Evolutionary conservation across 257 asterid genomes (phyloP), one percentile per base, ranked within the genome.

Genomic region (Pogostemon cablin): DNA sequence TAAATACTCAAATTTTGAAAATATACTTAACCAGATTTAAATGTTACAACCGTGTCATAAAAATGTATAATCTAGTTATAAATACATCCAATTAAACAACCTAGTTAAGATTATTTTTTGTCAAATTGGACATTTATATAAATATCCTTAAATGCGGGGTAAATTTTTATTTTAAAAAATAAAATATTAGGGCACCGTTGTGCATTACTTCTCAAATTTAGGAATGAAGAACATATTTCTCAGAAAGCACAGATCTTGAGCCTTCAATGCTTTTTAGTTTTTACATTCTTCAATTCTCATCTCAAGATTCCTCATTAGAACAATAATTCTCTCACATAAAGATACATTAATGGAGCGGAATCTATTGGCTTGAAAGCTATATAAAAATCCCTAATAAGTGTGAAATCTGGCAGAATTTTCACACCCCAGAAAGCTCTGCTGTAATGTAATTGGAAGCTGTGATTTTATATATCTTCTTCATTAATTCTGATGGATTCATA

Each of bases 231-330:
- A 25, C 55, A 49, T n/a, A 49, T 49, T n/a, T 15, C 15, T 53
- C 58, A 53, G 37, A 25, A 25, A 53, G 40, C 38, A 56, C 32
- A 50, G 44, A 65, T 34, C 46, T 34, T 46, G 59, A 65, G 44
- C 69, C 69, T 25, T 34, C 41, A 62, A 25, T 43, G 39, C 20
- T 6, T 1, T 25, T 15, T 15, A 15, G 15, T 15, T 25, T 20
- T 7, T 64, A 6, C 43, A 46, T 47, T 65, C 55, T 61, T 46
- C 58, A 65, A 48, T 67, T 60, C 15, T 38, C 65, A 60, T 60
- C 55, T 35, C 37, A 54, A 4, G 56, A 69, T 46, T 40, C 32
- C 49, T 65, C 20, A 44, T 20, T 41, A 41, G 5, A 41, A 65
- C 74, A 20, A 60, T 15, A n/a, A 54, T 44, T 55, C 9, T 7